Percentiles rank a stretch among this genome's conserved stretches.
phyloP scores from a whole-genome alignment of 2,329 filamentous ascomycete genomes.

The Seiridium cupressi region DNA sequence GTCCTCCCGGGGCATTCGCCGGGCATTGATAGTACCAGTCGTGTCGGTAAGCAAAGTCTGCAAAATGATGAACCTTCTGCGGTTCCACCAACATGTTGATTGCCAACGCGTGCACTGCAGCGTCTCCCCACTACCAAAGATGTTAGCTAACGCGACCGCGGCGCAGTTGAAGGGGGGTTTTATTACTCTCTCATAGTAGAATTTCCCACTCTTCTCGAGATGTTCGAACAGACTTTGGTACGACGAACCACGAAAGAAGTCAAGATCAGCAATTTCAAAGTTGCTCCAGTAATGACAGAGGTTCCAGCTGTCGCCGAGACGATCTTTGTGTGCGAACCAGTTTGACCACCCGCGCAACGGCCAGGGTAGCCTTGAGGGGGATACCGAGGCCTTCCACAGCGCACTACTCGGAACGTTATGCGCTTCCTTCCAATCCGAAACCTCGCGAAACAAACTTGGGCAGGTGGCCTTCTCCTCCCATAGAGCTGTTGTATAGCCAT shows the following conservation, averaged over 20 bases:
- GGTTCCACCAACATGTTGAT: slow-evolving; percentile 38
- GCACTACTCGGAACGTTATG: slow-evolving; percentile 30
- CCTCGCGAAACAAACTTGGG: slow-evolving; percentile 37
- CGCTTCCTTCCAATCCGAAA: slow-evolving; percentile 37
- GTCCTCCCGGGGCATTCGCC: slow-evolving; percentile 33
- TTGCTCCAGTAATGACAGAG: slow-evolving; percentile 46
- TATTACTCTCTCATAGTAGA: slow-evolving; percentile 40
- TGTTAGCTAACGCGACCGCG: background rate
- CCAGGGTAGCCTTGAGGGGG: slow-evolving; percentile 38
- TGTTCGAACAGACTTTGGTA: slow-evolving; percentile 39
- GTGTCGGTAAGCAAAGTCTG: slow-evolving; percentile 41
- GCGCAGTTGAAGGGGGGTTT: background rate
- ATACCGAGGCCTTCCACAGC: slow-evolving; percentile 38
- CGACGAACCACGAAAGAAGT: slow-evolving; percentile 37
- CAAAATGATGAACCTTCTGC: slow-evolving; percentile 40
- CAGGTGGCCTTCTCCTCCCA: slow-evolving; percentile 40
- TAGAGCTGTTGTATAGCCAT: slow-evolving; percentile 41
- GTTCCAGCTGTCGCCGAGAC: slow-evolving; percentile 38
- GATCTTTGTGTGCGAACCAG: slow-evolving; percentile 34
- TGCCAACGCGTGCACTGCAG: slow-evolving; percentile 40
- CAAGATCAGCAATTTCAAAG: slow-evolving; percentile 44
- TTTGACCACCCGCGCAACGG: slow-evolving; percentile 34
- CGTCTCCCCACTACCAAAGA: slow-evolving; percentile 37
- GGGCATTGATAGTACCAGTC: slow-evolving; percentile 29
- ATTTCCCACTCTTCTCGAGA: slow-evolving; percentile 37